Evolutionary conservation across 2,329 filamentous ascomycete genomes (phyloP).

Genomic region (Cryphonectria radicalis): DNA sequence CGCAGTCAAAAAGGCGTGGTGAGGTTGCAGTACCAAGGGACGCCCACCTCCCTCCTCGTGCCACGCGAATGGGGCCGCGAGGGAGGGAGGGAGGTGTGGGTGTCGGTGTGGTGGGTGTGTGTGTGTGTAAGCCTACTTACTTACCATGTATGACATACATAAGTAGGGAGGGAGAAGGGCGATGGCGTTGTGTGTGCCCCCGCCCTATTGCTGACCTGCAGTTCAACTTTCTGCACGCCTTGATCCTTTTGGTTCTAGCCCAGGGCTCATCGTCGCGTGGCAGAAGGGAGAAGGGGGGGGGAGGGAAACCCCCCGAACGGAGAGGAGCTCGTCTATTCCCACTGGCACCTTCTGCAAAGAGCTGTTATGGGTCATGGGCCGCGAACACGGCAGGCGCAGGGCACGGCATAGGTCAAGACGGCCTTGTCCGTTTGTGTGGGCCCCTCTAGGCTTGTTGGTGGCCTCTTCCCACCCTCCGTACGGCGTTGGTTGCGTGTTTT

Average conservation of each 20-base stretch:
- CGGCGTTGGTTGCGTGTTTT: not conserved
- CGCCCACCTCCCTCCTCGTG: not conserved
- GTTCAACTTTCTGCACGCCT: not conserved
- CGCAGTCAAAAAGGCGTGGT: not conserved
- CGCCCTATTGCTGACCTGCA: not conserved
- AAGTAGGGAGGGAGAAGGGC: not conserved
- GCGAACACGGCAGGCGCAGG: too few relatives aligned
- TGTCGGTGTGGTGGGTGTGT: not conserved
- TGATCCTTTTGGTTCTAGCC: not conserved
- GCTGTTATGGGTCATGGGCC: not conserved
- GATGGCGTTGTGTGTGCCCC: not conserved
- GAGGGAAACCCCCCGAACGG: not conserved
- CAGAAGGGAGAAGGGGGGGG: not conserved
- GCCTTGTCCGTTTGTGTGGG: not conserved
- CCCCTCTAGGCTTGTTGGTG: not conserved
- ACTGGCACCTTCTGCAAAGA: constrained; percentile 3
- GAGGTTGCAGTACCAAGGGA: not conserved
- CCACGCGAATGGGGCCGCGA: not conserved
- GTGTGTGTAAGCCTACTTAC: not conserved
- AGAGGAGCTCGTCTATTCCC: not conserved
- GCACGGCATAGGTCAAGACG: not conserved
- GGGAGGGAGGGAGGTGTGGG: not conserved
- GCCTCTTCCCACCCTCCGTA: not conserved
- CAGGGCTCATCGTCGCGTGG: not conserved
- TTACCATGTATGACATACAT: not conserved